phyloP scores from a whole-genome alignment of 2,329 filamentous ascomycete species.

The Ceratocystis colombiana region DNA sequence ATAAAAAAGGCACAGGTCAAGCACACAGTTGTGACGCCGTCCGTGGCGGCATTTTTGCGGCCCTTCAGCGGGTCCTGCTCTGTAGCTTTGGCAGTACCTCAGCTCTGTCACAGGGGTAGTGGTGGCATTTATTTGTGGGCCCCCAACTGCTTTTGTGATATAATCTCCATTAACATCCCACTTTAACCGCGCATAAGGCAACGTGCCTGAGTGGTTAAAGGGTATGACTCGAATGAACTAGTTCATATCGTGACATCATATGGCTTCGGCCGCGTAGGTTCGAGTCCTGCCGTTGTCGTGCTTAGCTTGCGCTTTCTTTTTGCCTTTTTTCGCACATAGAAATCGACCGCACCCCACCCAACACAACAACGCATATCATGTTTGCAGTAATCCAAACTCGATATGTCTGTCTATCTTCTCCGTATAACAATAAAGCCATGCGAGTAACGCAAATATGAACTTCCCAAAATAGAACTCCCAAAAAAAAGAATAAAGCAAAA shows the following conservation, averaged over 20 bases:
- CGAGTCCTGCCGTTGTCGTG: slow-evolving; percentile 24
- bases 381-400: neutral
- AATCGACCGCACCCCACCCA: neutral
- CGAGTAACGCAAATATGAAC: slow-evolving; percentile 1
- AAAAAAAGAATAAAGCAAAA: slow-evolving; percentile 5
- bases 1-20: too few relatives aligned
- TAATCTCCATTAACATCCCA: neutral
- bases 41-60: too few relatives aligned
- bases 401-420: neutral
- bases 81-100: too few relatives aligned
- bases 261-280: slow-evolving; percentile 24
- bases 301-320: neutral
- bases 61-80: too few relatives aligned
- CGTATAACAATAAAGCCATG: neutral
- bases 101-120: too few relatives aligned
- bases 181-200: slow-evolving; percentile 3
- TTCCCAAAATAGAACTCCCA: slow-evolving; percentile 7
- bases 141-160: neutral
- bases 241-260: slow-evolving; percentile 21
- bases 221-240: slow-evolving; percentile 23
- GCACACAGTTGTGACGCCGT: too few relatives aligned
- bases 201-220: slow-evolving; percentile 25
- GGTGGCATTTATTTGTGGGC: too few relatives aligned
- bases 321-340: neutral
- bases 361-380: neutral